phyloP scores from a whole-genome alignment of 169 alveolate species.

The Cryptosporidium ubiquitum region DNA sequence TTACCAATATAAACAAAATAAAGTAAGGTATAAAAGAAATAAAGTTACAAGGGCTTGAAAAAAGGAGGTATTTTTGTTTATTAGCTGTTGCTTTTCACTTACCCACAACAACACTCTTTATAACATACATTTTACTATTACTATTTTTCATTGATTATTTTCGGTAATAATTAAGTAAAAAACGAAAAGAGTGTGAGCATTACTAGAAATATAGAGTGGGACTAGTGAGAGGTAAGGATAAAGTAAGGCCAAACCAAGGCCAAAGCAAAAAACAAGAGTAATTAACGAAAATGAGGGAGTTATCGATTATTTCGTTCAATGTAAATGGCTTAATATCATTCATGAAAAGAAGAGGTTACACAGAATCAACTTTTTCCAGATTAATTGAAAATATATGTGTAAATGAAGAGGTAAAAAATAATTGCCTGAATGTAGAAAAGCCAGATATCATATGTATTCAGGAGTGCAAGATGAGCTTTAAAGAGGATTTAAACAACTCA shows the following conservation, averaged over 20 bases:
- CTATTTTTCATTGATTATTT: no score
- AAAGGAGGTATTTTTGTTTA: neutral
- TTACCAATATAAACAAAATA: no score
- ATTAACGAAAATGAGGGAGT: neutral
- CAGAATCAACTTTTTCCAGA: constrained; percentile 1
- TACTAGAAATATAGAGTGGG: neutral
- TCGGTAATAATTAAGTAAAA: no score
- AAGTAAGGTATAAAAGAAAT: neutral
- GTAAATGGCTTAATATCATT: constrained; percentile 54
- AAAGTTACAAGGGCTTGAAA: neutral
- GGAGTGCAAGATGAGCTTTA: constrained; percentile 50
- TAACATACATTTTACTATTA: no score
- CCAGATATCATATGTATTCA: constrained; percentile 57
- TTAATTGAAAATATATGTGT: constrained; percentile 21
- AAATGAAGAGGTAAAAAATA: neutral
- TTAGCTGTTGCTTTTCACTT: neutral
- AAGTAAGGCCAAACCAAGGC: no score
- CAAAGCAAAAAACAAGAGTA: no score
- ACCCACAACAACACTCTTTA: no score
- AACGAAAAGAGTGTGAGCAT: neutral
- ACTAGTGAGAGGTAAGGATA: neutral
- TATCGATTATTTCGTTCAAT: constrained; percentile 33
- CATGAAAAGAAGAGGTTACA: constrained; percentile 33
- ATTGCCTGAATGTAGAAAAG: neutral
- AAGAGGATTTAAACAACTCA: constrained; percentile 21